These are phyloP conservation scores for Aspergillus terreus DNA, from an alignment of 2,329 filamentous ascomycete genomes.

Conservation along the genomic window DNA sequence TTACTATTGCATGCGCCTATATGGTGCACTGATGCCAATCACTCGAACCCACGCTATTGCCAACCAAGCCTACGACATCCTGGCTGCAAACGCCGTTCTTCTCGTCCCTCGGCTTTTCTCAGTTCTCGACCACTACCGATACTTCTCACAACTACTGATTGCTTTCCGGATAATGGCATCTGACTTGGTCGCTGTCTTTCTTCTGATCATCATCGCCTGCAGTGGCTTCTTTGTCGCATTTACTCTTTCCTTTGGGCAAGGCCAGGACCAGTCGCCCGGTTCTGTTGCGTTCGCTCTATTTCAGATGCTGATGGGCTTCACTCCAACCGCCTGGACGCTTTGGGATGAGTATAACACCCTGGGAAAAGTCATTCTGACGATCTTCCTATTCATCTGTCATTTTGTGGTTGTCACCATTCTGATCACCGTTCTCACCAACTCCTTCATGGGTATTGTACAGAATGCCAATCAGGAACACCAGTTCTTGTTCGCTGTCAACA, in stretches of 20 bases:
- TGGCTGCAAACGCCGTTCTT: slow-evolving; percentile 85
- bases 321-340: slow-evolving; percentile 86
- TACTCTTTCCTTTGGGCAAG: slow-evolving; percentile 71
- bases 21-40: slow-evolving; percentile 79
- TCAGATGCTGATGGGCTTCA: slow-evolving; percentile 93
- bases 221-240: slow-evolving; percentile 97
- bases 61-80: slow-evolving; percentile 85
- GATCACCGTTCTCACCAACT: slow-evolving; percentile 93
- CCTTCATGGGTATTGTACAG: slow-evolving; percentile 90
- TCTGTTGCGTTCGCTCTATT: slow-evolving; percentile 88
- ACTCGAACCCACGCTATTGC: slow-evolving; percentile 66
- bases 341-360: slow-evolving; percentile 80
- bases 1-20: slow-evolving; percentile 86
- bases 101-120: slow-evolving; percentile 89
- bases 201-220: slow-evolving; percentile 81
- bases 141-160: slow-evolving; percentile 91
- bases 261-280: slow-evolving; percentile 57
- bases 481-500: slow-evolving; percentile 93
- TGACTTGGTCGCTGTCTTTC: slow-evolving; percentile 78
- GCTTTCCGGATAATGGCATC: slow-evolving; percentile 92
- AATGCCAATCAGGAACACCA: slow-evolving; percentile 91
- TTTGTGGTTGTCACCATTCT: slow-evolving; percentile 92
- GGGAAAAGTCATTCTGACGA: slow-evolving; percentile 68
- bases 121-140: slow-evolving; percentile 88
- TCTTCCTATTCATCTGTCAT: slow-evolving; percentile 92